Conservation (phyloP, 441 rosid species). For the Syzygium syzygioides region DNA sequence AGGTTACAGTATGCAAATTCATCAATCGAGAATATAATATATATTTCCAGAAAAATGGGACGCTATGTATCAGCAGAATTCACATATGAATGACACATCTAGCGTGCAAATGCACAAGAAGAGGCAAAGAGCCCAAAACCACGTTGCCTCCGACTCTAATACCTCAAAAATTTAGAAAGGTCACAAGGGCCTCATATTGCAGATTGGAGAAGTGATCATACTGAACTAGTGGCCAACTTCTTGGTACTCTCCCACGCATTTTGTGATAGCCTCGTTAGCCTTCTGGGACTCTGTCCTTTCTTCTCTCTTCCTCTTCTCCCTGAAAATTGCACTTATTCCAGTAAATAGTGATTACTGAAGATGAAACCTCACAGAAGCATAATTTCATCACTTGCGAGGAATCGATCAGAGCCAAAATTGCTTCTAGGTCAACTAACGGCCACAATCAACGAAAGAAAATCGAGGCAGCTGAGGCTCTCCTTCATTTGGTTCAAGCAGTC, state of each 20-base stretch:
- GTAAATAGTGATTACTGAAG: not conserved
- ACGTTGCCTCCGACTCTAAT: not conserved
- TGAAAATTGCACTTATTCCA: slow-evolving; percentile 16
- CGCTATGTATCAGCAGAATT: not conserved
- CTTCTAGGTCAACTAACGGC: not conserved
- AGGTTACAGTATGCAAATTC: not conserved
- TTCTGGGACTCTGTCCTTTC: slow-evolving; percentile 70
- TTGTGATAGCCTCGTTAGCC: slow-evolving; percentile 66
- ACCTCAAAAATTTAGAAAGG: slow-evolving; percentile 13
- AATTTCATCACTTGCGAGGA: not conserved
- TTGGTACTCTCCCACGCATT: slow-evolving; percentile 48
- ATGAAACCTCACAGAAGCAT: not conserved
- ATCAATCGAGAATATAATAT: not conserved
- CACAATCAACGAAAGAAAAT: not conserved
- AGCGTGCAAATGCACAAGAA: not conserved
- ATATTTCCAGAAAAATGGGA: not conserved
- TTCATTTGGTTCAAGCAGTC: not conserved
- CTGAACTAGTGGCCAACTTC: slow-evolving; percentile 13
- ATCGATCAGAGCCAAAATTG: not conserved
- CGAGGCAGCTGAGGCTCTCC: not conserved
- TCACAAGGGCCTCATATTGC: not conserved
- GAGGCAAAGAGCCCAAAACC: not conserved
- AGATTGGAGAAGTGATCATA: not conserved
- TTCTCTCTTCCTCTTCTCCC: slow-evolving; percentile 92
- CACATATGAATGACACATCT: not conserved